A percentile compares a stretch with the other conserved stretches of the same genome.
phyloP scores from a whole-genome alignment of 352 stramenopile species.

The Phytopythium boreale region DNA sequence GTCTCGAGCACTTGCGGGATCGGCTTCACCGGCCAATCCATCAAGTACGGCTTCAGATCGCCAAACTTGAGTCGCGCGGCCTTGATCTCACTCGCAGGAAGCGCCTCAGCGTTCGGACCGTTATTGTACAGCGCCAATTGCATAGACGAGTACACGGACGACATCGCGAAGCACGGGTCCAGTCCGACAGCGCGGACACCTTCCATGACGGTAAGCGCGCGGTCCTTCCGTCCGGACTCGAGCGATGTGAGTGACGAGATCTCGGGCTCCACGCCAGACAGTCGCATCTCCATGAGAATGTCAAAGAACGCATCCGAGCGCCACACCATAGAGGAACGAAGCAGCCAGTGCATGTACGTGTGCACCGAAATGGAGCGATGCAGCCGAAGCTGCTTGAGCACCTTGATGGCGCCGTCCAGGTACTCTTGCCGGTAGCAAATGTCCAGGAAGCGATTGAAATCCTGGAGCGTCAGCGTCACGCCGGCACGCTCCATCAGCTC shows the following conservation, averaged over 20 bases:
- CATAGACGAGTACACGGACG: slow-evolving; percentile 81
- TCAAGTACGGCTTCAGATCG: slow-evolving; percentile 39
- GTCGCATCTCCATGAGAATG: slow-evolving; percentile 83
- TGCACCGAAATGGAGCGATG: slow-evolving; percentile 58
- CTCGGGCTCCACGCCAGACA: slow-evolving; percentile 73
- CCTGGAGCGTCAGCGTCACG: slow-evolving; percentile 44
- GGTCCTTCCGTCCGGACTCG: slow-evolving; percentile 79
- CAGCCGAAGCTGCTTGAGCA: slow-evolving; percentile 74
- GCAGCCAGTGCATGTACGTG: slow-evolving; percentile 85
- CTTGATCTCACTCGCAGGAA: slow-evolving; percentile 48
- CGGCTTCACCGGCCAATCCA: slow-evolving; percentile 73
- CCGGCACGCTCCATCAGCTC: slow-evolving; percentile 63
- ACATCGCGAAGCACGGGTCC: slow-evolving; percentile 86
- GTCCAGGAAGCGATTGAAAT: slow-evolving; percentile 69
- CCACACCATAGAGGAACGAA: slow-evolving; percentile 77
- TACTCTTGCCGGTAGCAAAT: slow-evolving; percentile 81
- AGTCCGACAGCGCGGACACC: slow-evolving; percentile 77
- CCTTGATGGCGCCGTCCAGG: slow-evolving; percentile 70
- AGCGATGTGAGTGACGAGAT: slow-evolving; percentile 85
- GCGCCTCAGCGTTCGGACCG: slow-evolving; percentile 41
- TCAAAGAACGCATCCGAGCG: slow-evolving; percentile 82
- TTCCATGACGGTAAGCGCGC: slow-evolving; percentile 85
- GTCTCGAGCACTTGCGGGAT: slow-evolving; percentile 84
- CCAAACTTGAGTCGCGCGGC: slow-evolving; percentile 60
- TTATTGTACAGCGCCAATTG: slow-evolving; percentile 71